Base-by-base conservation (phyloP, 495 filamentous ascomycete species). In the Tuber umbilicatum region DNA sequence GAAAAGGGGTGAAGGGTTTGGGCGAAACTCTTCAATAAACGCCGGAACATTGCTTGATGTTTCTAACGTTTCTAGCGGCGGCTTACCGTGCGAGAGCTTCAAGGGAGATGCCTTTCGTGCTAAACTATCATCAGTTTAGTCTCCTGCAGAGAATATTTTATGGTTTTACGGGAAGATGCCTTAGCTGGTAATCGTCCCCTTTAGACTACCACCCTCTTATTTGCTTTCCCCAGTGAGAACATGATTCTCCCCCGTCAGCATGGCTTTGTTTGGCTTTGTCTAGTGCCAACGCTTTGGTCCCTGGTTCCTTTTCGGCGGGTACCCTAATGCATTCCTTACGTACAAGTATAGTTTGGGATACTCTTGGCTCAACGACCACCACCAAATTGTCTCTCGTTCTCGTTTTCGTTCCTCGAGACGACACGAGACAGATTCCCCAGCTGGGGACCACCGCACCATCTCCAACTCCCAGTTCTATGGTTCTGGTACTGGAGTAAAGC, bases 381-480 rank as follows among this genome's bases (percentile, higher is more conserved):
- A 23, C 47, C 23, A 23, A n/a, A 27, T 7, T 64, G 2, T 60
- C 27, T 14, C 55, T 60, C 55, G 55, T 31, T 60, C 55, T 64
- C 55, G 55, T 31, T 64, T 9, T 27, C 50, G 50, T 16, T 31
- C 55, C 17, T 12, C n/a, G n/a, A 64, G 55, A 64, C n/a, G 55
- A 64, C n/a, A 31, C 55, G 12, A 31, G 23, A 64, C 55, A 31
- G 55, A 16, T 31, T 64, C 55, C 45, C 45, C 19, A 6, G 17
- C 5, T 27, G 27, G 12, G n/a, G 2, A 4, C n/a, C 27, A 31
- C 17, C 27, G n/a, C 12, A 4, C n/a, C 27, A 31, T 31, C 27
- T 31, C 55, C 55, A n/a, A 64, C n/a, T 64, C 55, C 55, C 55
- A 64, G n/a, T 31, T 64, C 55, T 64, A 12, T 64, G 55, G 55